Conservation (phyloP, 805 yeast species). For the Candida jianshihensis region DNA sequence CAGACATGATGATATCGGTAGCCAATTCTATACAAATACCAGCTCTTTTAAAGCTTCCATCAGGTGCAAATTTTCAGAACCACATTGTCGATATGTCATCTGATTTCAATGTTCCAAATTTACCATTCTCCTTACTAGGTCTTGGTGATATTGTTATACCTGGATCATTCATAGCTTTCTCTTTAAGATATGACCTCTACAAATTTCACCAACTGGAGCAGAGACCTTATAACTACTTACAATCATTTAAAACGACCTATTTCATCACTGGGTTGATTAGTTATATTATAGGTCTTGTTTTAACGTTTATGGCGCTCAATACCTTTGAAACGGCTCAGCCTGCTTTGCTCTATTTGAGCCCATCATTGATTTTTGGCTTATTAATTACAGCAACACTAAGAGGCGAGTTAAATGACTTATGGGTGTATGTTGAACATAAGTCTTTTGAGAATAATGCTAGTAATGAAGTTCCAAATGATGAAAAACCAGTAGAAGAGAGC, state of each 20-base stretch:
- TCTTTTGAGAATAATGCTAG: constrained; percentile 9
- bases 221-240: constrained; percentile 34
- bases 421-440: constrained; percentile 14
- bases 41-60: constrained; percentile 21
- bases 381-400: constrained; percentile 26
- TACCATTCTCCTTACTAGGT: constrained; percentile 41
- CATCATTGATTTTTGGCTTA: constrained; percentile 32
- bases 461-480: too few species aligned
- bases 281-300: constrained; percentile 39
- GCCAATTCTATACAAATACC: constrained; percentile 53
- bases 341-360: constrained; percentile 58
- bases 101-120: constrained; percentile 5
- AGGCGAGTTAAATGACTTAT: constrained; percentile 31
- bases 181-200: constrained; percentile 47
- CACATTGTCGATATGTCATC: neutral
- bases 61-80: constrained; percentile 5
- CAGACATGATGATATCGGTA: constrained; percentile 55
- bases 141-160: constrained; percentile 64
- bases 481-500: too few species aligned
- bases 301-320: constrained; percentile 35
- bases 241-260: constrained; percentile 35
- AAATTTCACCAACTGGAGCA: constrained; percentile 28
- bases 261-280: constrained; percentile 39
- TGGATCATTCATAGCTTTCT: constrained; percentile 43
- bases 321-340: constrained; percentile 50